A percentile compares a stretch with the other conserved stretches of the same genome.
phyloP scores from a whole-genome alignment of 768 basidiomycete genomes.

The Jaapia argillacea region DNA sequence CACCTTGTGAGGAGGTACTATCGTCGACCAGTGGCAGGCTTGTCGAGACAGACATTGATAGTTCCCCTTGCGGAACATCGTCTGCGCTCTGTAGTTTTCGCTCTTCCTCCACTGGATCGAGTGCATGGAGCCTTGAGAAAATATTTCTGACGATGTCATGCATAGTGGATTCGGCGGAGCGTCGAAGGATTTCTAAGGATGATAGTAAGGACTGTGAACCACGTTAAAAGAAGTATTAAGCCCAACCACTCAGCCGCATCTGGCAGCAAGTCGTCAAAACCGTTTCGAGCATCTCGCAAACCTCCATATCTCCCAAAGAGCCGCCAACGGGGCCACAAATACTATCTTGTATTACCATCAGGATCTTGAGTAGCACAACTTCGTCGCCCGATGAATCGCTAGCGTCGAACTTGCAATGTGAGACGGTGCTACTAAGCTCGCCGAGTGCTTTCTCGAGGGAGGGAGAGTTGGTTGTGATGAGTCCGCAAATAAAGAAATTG shows the following conservation, averaged over 20 bases:
- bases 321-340: constrained; percentile 60
- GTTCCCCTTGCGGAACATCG: constrained; percentile 47
- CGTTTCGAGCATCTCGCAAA: constrained; percentile 98
- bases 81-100: constrained; percentile 50
- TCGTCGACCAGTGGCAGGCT: constrained; percentile 16
- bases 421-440: constrained; percentile 81
- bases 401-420: constrained; percentile 96
- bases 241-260: constrained; percentile 90
- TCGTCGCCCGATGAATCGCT: constrained; percentile 98
- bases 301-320: constrained; percentile 83
- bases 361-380: constrained; percentile 85
- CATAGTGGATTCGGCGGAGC: constrained; percentile 85
- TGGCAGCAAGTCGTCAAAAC: constrained; percentile 96
- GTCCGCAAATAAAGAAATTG: constrained; percentile 72
- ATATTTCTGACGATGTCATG: constrained; percentile 77
- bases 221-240: constrained; percentile 6
- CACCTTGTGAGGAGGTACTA: constrained; percentile 12
- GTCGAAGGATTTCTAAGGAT: constrained; percentile 66
- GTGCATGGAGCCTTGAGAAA: constrained; percentile 59
- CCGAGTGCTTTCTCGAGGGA: constrained; percentile 58
- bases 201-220: constrained; percentile 5
- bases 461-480: constrained; percentile 50
- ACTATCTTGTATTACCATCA: constrained; percentile 81
- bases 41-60: constrained; percentile 49
- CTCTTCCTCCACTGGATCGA: constrained; percentile 64